Percentiles rank a stretch among this genome's conserved stretches.
These are phyloP conservation scores for Lasiodiplodia theobromae DNA, from an alignment of 2,329 filamentous ascomycete genomes.

Conservation along the genomic window DNA sequence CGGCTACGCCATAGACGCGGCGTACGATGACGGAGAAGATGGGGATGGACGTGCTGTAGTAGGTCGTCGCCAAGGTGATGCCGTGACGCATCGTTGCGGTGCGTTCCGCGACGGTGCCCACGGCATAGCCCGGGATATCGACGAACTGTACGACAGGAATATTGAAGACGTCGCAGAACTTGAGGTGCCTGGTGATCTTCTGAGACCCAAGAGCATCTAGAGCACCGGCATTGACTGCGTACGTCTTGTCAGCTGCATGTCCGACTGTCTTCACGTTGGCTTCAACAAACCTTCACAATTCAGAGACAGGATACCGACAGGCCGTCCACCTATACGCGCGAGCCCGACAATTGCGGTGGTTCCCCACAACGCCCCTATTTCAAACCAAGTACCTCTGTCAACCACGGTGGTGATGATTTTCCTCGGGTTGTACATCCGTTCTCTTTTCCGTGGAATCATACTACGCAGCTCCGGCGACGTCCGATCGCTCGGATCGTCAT, in stretches of 20 bases:
- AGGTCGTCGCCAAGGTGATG: conserved; percentile 66
- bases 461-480: conserved; percentile 57
- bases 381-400: conserved; percentile 66
- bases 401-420: conserved; percentile 65
- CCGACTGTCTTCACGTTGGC: not conserved
- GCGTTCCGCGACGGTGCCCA: conserved; percentile 68
- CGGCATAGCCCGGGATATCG: conserved; percentile 67
- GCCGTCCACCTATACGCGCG: conserved; percentile 63
- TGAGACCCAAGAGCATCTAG: conserved; percentile 67
- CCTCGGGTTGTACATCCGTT: conserved; percentile 67
- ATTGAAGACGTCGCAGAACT: conserved; percentile 71
- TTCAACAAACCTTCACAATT: conserved; percentile 60
- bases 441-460: conserved; percentile 64
- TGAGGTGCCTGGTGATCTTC: conserved; percentile 66
- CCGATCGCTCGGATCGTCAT: conserved; percentile 58
- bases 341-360: conserved; percentile 67
- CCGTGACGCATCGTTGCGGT: conserved; percentile 71
- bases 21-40: conserved; percentile 70
- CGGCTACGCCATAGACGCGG: conserved; percentile 69
- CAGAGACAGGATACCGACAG: conserved; percentile 65
- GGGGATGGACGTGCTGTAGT: conserved; percentile 68
- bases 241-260: not conserved
- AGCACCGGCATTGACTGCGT: conserved; percentile 63
- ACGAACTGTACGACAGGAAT: conserved; percentile 69
- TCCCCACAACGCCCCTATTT: conserved; percentile 70